A percentile compares a stretch with the other conserved stretches of the same genome.
Evolutionary conservation across 1,139 yeast genomes (phyloP).

Genomic region (Kodamaea alishanica): DNA sequence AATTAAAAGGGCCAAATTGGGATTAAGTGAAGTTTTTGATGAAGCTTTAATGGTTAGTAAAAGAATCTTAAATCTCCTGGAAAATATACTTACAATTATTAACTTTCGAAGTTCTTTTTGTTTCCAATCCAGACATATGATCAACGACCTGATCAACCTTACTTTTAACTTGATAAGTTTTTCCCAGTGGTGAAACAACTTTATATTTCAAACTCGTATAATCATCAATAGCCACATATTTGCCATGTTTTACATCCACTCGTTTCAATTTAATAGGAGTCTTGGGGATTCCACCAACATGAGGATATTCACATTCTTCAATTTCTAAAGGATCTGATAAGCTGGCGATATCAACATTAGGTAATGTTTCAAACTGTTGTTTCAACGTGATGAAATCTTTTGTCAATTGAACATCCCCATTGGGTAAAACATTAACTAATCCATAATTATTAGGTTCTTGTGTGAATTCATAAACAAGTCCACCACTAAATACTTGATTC

Average conservation of each 20-base stretch:
- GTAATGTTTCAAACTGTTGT: conserved; percentile 38
- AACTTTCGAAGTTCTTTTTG: conserved; percentile 3
- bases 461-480: conserved; percentile 85
- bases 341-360: conserved; percentile 14
- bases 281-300: too few relatives aligned
- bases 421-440: conserved; percentile 56
- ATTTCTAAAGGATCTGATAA: too few relatives aligned
- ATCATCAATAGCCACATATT: conserved; percentile 36
- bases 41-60: background rate
- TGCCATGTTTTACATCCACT: conserved; percentile 43
- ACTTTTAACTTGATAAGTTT: conserved; percentile 17
- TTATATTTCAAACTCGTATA: conserved; percentile 37
- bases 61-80: background rate
- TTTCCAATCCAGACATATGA: conserved; percentile 16
- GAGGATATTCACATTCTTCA: too few relatives aligned
- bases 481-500: conserved; percentile 85
- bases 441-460: conserved; percentile 91
- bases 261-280: conserved; percentile 24
- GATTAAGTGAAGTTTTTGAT: conserved; percentile 12
- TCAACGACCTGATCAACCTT: conserved; percentile 22
- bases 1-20: conserved; percentile 15
- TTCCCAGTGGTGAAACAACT: conserved; percentile 39
- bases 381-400: conserved; percentile 54
- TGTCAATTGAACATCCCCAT: conserved; percentile 54
- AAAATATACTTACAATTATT: conserved; percentile 19